phyloP scores from a whole-genome alignment of 2,329 filamentous ascomycete genomes.

The Simplicillium aogashimaense region DNA sequence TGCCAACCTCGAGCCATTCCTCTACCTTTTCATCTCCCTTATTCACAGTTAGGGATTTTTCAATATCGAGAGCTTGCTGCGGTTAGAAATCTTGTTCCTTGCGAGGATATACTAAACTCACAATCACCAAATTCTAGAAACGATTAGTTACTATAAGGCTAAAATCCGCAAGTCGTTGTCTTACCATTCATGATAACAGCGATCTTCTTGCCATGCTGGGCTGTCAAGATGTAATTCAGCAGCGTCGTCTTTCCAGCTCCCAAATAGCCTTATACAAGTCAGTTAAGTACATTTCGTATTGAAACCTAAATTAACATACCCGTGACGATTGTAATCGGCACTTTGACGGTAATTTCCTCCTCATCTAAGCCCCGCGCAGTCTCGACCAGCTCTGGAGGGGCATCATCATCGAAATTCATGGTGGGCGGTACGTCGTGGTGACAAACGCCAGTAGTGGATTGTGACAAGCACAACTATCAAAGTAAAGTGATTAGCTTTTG shows the following conservation, averaged over 20 bases:
- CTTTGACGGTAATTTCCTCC: conserved; percentile 47
- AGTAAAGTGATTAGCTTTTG: too few species aligned
- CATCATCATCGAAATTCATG: conserved; percentile 59
- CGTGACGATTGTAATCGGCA: conserved; percentile 79
- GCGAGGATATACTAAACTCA: conserved; percentile 28
- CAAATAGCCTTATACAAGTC: conserved; percentile 61
- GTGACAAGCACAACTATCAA: too few species aligned
- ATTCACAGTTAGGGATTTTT: conserved; percentile 88
- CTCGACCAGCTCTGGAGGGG: conserved; percentile 54
- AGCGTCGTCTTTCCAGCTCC: conserved; percentile 93
- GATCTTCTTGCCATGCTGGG: conserved; percentile 94
- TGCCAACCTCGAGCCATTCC: conserved; percentile 93
- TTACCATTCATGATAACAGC: conserved; percentile 90
- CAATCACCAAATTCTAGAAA: conserved; percentile 70
- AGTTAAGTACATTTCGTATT: neutral
- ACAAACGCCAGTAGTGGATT: neutral
- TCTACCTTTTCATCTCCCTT: conserved; percentile 73
- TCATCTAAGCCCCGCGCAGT: conserved; percentile 23
- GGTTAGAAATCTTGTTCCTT: neutral
- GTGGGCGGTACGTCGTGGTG: conserved; percentile 6
- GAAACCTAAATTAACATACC: conserved; percentile 32
- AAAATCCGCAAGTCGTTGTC: conserved; percentile 6
- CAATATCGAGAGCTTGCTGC: conserved; percentile 73
- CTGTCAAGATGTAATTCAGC: conserved; percentile 90
- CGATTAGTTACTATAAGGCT: neutral